A percentile compares a stretch with the other conserved stretches of the same genome.
Conservation (phyloP, 441 rosid species). For the Manihot esculenta region DNA sequence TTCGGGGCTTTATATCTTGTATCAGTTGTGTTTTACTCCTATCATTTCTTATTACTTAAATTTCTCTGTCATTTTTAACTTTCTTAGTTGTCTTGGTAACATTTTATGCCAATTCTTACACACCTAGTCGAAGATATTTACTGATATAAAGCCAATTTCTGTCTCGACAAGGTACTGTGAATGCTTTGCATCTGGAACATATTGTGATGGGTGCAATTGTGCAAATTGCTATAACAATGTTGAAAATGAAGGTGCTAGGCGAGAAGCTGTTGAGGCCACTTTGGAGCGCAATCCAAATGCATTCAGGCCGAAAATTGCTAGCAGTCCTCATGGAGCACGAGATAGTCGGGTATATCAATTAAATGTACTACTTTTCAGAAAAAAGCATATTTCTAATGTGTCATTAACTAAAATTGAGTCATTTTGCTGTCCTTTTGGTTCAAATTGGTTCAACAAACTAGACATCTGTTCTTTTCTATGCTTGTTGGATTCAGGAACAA, state of each 20-base stretch:
- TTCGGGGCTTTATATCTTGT: neutral
- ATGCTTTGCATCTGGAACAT: slow-evolving; percentile 90
- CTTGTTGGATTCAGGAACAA: too few species aligned
- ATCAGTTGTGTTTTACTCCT: neutral
- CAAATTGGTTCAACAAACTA: neutral
- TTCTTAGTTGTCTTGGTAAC: slow-evolving; percentile 10
- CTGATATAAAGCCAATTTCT: slow-evolving; percentile 14
- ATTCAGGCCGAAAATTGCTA: slow-evolving; percentile 92
- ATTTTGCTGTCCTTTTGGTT: neutral
- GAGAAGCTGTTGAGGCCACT: slow-evolving; percentile 67
- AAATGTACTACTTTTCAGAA: neutral
- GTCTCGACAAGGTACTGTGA: slow-evolving; percentile 77
- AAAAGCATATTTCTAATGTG: neutral
- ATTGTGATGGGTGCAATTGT: slow-evolving; percentile 96
- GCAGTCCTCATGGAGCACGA: slow-evolving; percentile 68
- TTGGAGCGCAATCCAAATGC: slow-evolving; percentile 95
- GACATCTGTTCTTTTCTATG: neutral
- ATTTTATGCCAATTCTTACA: neutral
- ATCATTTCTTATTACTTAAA: slow-evolving; percentile 2
- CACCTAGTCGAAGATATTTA: neutral
- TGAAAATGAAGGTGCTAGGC: slow-evolving; percentile 73
- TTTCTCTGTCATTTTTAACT: neutral
- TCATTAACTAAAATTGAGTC: neutral
- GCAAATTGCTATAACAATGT: slow-evolving; percentile 83
- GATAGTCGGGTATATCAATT: slow-evolving; percentile 50